Evolutionary conservation across 495 filamentous ascomycete species (phyloP).

Genomic region (Podospora comata): DNA sequence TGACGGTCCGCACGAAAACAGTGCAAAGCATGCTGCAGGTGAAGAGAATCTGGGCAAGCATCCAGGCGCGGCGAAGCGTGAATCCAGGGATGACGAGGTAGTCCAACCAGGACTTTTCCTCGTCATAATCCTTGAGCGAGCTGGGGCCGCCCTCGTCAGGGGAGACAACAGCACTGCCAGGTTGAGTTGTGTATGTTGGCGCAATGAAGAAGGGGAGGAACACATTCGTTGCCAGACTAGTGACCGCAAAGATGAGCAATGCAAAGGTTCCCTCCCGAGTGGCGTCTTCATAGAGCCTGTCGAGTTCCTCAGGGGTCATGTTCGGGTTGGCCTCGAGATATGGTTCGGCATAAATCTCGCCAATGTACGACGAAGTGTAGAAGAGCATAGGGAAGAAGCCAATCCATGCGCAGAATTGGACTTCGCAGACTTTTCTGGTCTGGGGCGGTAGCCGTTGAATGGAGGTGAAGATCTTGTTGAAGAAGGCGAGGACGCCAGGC

Average conservation of each 20-base stretch:
- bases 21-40: slow-evolving; percentile 74
- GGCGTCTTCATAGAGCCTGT: slow-evolving; percentile 73
- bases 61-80: slow-evolving; percentile 82
- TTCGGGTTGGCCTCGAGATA: slow-evolving; percentile 70
- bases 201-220: slow-evolving; percentile 78
- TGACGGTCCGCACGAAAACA: slow-evolving; percentile 65
- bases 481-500: slow-evolving; percentile 71
- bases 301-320: slow-evolving; percentile 69
- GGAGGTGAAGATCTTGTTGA: slow-evolving; percentile 70
- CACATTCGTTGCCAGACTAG: slow-evolving; percentile 73
- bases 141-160: slow-evolving; percentile 21
- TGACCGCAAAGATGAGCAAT: slow-evolving; percentile 80
- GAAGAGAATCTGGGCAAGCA: slow-evolving; percentile 77
- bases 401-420: slow-evolving; percentile 88
- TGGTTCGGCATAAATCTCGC: slow-evolving; percentile 82
- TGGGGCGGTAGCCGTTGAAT: slow-evolving; percentile 73
- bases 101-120: slow-evolving; percentile 46
- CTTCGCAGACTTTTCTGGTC: slow-evolving; percentile 76
- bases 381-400: slow-evolving; percentile 95
- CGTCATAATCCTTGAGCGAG: slow-evolving; percentile 30
- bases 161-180: slow-evolving; percentile 19
- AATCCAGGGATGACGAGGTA: slow-evolving; percentile 70
- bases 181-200: slow-evolving; percentile 61
- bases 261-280: slow-evolving; percentile 82
- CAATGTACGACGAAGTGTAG: slow-evolving; percentile 89